These are phyloP conservation scores for Venturia nashicola DNA, from an alignment of 2,329 filamentous ascomycete species.

Conservation along the genomic window DNA sequence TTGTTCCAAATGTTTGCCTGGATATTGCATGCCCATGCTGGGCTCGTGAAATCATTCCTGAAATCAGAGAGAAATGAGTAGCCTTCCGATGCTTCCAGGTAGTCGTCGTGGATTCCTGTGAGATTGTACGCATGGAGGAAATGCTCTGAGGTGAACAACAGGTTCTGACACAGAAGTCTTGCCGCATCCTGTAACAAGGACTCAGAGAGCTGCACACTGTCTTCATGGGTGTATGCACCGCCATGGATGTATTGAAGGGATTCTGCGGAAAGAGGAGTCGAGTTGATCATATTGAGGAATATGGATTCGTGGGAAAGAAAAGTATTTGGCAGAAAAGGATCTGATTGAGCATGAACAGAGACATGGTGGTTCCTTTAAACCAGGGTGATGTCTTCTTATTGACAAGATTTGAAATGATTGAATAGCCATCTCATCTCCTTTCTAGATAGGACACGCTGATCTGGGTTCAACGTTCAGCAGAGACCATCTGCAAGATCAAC, in stretches of 20 bases:
- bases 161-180: background rate
- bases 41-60: background rate
- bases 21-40: background rate
- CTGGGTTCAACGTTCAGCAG: background rate
- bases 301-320: background rate
- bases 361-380: background rate
- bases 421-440: background rate
- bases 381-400: background rate
- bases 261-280: background rate
- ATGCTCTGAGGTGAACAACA: background rate
- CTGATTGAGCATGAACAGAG: background rate
- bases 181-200: background rate
- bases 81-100: background rate
- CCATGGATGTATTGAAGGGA: background rate
- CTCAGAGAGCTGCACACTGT: background rate
- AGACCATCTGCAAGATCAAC: background rate
- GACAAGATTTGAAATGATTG: background rate
- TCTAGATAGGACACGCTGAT: background rate
- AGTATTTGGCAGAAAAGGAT: background rate
- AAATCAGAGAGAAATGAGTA: background rate
- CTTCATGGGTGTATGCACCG: slow-evolving; percentile 1
- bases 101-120: background rate
- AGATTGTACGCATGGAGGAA: background rate
- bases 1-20: background rate
- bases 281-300: background rate